phyloP scores from a whole-genome alignment of 2,329 filamentous ascomycete genomes.

The Talaromyces verruculosus region DNA sequence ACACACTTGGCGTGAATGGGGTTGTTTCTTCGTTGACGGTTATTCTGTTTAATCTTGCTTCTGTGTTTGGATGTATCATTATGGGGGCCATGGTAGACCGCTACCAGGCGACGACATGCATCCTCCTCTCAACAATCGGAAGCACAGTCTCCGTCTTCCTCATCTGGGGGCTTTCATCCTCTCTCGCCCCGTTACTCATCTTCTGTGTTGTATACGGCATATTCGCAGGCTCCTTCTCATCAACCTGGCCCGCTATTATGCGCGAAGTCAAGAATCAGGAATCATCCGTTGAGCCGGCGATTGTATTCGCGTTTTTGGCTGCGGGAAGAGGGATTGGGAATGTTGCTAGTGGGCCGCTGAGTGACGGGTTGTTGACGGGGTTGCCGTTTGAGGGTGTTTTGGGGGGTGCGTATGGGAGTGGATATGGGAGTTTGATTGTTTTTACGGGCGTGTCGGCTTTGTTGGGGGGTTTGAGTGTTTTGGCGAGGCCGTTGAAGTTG shows the following conservation, averaged over 20 bases:
- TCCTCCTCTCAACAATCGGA: conserved; percentile 45
- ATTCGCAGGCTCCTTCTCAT: conserved; percentile 47
- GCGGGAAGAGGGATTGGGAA: conserved; percentile 54
- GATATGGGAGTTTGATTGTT: conserved; percentile 32
- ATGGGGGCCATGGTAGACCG: conserved; percentile 45
- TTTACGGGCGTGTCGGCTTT: conserved; percentile 31
- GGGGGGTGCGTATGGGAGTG: conserved; percentile 30
- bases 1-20: conserved; percentile 24
- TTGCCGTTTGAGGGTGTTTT: conserved; percentile 26
- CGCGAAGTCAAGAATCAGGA: conserved; percentile 42
- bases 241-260: conserved; percentile 49
- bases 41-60: conserved; percentile 33
- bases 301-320: conserved; percentile 51
- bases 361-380: conserved; percentile 42
- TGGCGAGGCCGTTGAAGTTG: conserved; percentile 26
- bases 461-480: conserved; percentile 29
- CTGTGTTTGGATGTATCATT: conserved; percentile 41
- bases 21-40: conserved; percentile 28
- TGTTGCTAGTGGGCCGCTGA: conserved; percentile 53
- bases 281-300: conserved; percentile 44
- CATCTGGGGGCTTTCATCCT: conserved; percentile 49
- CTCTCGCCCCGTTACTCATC: conserved; percentile 42
- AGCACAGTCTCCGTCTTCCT: conserved; percentile 44
- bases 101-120: conserved; percentile 43
- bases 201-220: conserved; percentile 49